phyloP scores from a whole-genome alignment of 2,329 filamentous ascomycete species.

The Torrubiellomyces zombiae region DNA sequence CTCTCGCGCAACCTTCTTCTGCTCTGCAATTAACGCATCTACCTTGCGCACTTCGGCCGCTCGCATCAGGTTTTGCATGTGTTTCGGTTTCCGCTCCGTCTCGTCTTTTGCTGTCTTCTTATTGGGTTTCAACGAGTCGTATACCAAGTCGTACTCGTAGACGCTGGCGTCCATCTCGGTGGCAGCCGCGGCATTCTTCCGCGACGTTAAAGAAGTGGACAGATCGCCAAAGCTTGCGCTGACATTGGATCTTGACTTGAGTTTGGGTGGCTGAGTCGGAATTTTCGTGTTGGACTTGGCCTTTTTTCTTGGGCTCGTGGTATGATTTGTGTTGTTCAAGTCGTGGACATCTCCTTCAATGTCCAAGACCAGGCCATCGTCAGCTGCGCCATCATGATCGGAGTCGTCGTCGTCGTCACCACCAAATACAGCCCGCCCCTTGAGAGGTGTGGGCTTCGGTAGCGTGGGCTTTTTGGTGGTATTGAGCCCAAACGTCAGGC shows the following conservation, averaged over 20 bases:
- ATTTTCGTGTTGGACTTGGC: slow-evolving; percentile 16
- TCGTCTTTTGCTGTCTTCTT: slow-evolving; percentile 38
- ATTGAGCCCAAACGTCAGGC: slow-evolving; percentile 39
- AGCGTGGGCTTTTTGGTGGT: slow-evolving; percentile 41
- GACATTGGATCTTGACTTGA: slow-evolving; percentile 24
- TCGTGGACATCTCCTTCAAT: slow-evolving; percentile 49
- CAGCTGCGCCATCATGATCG: slow-evolving; percentile 28
- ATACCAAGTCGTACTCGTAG: slow-evolving; percentile 75
- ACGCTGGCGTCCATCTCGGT: slow-evolving; percentile 53
- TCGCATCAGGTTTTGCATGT: slow-evolving; percentile 58
- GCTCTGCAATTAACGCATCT: slow-evolving; percentile 61
- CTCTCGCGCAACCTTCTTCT: slow-evolving; percentile 64
- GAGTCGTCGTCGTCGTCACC: slow-evolving; percentile 38
- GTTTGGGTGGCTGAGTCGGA: slow-evolving; percentile 23
- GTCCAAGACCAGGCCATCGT: slow-evolving; percentile 28
- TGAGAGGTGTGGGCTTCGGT: slow-evolving; percentile 22
- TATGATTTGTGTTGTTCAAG: slow-evolving; percentile 14
- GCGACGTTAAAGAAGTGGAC: slow-evolving; percentile 45
- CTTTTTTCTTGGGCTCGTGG: slow-evolving; percentile 13
- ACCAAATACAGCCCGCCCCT: slow-evolving; percentile 41
- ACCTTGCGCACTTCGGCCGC: slow-evolving; percentile 63
- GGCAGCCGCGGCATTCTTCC: slow-evolving; percentile 47
- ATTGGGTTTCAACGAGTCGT: slow-evolving; percentile 57
- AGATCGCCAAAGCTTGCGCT: slow-evolving; percentile 44
- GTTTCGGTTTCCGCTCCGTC: slow-evolving; percentile 52